A percentile compares a stretch with the other conserved stretches of the same genome.
Evolutionary conservation across 257 asterid species (phyloP).

Genomic region (Salvia rosmarinus): DNA sequence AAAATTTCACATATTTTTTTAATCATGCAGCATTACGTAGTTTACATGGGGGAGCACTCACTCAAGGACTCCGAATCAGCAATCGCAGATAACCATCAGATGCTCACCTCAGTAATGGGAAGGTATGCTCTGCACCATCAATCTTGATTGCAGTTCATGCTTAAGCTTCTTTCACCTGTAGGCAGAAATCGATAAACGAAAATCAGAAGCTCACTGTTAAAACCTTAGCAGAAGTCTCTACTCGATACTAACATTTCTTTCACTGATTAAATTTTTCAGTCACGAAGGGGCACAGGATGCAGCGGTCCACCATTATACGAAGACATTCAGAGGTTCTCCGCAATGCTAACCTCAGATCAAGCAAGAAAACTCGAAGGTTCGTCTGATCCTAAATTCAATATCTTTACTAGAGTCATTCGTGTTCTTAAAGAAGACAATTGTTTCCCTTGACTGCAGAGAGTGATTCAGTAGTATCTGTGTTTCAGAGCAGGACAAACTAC

Average conservation of each 20-base stretch:
- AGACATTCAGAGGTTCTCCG: constrained; percentile 63
- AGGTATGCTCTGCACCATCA: constrained; percentile 41
- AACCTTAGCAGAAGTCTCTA: neutral
- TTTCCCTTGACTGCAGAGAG: constrained; percentile 44
- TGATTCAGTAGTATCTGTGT: constrained; percentile 48
- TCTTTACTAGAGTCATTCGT: neutral
- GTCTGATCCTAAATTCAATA: neutral
- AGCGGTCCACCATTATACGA: constrained; percentile 51
- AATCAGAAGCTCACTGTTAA: constrained; percentile 1
- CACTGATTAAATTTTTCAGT: constrained; percentile 36
- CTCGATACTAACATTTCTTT: neutral
- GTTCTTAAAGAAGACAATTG: neutral
- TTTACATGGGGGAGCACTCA: constrained; percentile 67
- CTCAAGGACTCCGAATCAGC: constrained; percentile 50
- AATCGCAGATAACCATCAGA: constrained; percentile 49
- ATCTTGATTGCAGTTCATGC: neutral
- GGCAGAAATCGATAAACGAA: neutral
- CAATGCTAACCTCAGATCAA: constrained; percentile 62
- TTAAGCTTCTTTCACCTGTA: constrained; percentile 26
- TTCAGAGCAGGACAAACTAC: constrained; percentile 47
- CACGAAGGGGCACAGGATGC: constrained; percentile 43
- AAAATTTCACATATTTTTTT: neutral
- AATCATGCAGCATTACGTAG: constrained; percentile 61
- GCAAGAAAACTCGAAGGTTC: constrained; percentile 54
- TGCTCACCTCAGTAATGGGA: constrained; percentile 57